Evolutionary conservation across 768 basidiomycete genomes (phyloP), one percentile per base, ranked within the genome.

Genomic region (Coprinopsis sp.): DNA sequence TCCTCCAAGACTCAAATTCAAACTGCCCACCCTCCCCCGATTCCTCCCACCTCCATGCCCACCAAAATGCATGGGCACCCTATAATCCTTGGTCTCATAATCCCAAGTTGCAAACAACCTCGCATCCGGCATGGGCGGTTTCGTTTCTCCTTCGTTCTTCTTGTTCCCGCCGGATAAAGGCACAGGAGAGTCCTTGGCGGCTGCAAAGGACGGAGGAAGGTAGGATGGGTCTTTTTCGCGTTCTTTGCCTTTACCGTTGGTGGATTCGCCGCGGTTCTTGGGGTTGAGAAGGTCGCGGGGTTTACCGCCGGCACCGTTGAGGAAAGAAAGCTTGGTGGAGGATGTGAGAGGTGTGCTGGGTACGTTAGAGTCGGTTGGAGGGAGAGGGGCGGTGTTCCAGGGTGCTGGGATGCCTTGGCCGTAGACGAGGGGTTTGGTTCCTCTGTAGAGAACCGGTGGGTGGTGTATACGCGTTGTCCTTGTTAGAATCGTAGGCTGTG

Each of bases 401-500:
- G 77, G 73, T 24, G 78, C 78, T 19, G 74, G 68, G 27, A 75
- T 62, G 4, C 76, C 75, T 3, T 50, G 47, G 1, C 78, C 78
- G 45, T 79, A 78, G 18, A 67, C 64, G 23, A 78, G 63, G 7
- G 69, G 63, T 51, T 73, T 74, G 19, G 59, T 50, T 4, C 72
- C 78, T 13, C 83, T 77, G 37, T 74, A 67, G 28, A 89, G 71
- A 1, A 80, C 72, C 0, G 81, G 76, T 3, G 87, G 87, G 54
- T 87, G 84, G 0, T 70, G 63, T 13, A 91, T 69, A 3, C 81
- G 77, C 7, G 75, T 80, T 10, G 81, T 79, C 16, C 87, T 78
- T 8, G 72, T 63, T 37, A 78, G 60, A 29, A 87, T 75, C 11
- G 79, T 56, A 14, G 77, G 71, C 78, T 84, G 57, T 50, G 18